A percentile compares a stretch with the other conserved stretches of the same genome.
Evolutionary conservation across 75 land plant species (phyloP).

Genomic region (Picea sitchensis): DNA sequence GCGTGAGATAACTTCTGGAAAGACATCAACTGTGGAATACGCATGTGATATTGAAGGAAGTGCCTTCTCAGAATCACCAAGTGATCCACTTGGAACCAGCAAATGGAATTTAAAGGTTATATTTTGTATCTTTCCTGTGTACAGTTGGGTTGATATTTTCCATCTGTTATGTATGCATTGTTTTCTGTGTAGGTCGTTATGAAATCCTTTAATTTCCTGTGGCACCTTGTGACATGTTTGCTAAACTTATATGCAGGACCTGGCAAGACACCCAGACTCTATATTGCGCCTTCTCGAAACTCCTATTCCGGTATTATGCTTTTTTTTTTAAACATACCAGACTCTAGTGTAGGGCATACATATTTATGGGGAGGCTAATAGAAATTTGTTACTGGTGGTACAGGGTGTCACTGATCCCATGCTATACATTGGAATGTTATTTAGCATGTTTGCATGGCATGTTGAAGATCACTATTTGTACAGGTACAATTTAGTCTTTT

Average conservation of each 20-base stretch:
- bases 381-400: background rate
- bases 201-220: background rate
- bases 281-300: slow-evolving; percentile 60
- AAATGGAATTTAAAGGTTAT: slow-evolving; percentile 91
- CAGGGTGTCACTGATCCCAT: slow-evolving; percentile 98
- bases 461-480: slow-evolving; percentile 94
- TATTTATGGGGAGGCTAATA: background rate
- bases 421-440: slow-evolving; percentile 97
- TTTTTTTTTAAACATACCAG: background rate
- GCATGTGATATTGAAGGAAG: slow-evolving; percentile 97
- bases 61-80: slow-evolving; percentile 76
- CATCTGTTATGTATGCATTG: background rate
- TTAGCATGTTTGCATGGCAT: slow-evolving; percentile 98
- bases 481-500: slow-evolving; percentile 39
- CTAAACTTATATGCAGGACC: slow-evolving; percentile 32
- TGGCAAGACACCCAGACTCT: slow-evolving; percentile 67
- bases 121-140: background rate
- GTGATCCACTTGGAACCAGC: slow-evolving; percentile 73
- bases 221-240: background rate
- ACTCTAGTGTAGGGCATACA: background rate
- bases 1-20: slow-evolving; percentile 78
- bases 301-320: slow-evolving; percentile 59
- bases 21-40: slow-evolving; percentile 72
- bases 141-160: background rate
- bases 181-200: background rate